Conservation (phyloP, 306 rosid genomes). For the Trichosanthes cucumerina region DNA sequence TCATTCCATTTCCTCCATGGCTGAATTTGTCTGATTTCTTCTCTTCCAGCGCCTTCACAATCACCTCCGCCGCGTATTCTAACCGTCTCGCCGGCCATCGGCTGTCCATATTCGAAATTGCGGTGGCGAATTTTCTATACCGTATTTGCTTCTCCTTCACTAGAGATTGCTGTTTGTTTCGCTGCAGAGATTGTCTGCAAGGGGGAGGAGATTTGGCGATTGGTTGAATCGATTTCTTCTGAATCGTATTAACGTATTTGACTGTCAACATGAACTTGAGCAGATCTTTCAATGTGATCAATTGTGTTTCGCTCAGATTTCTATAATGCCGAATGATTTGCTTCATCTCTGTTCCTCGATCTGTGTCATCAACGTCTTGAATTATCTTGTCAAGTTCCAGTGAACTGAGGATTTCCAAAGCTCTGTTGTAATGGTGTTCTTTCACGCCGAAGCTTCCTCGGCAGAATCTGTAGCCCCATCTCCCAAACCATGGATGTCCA, state of each 20-base stretch:
- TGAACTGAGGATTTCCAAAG: slow-evolving; percentile 48
- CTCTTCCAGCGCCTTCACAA: slow-evolving; percentile 67
- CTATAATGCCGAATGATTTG: slow-evolving; percentile 58
- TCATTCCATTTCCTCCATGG: slow-evolving; percentile 19
- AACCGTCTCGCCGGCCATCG: slow-evolving; percentile 79
- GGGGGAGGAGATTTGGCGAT: slow-evolving; percentile 19
- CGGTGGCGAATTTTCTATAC: slow-evolving; percentile 50
- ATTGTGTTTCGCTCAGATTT: slow-evolving; percentile 66
- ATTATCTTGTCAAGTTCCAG: slow-evolving; percentile 18
- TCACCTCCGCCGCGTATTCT: slow-evolving; percentile 26
- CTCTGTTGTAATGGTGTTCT: slow-evolving; percentile 34
- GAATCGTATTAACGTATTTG: slow-evolving; percentile 37
- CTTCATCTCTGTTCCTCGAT: slow-evolving; percentile 31
- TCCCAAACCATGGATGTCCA: slow-evolving; percentile 83
- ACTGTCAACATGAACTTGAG: slow-evolving; percentile 72
- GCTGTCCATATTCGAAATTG: slow-evolving; percentile 67
- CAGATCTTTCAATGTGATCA: slow-evolving; percentile 55
- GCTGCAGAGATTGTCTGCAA: slow-evolving; percentile 20
- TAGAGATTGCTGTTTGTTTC: slow-evolving; percentile 21
- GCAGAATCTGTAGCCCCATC: slow-evolving; percentile 73
- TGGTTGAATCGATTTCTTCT: slow-evolving; percentile 19
- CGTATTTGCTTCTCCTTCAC: slow-evolving; percentile 44
- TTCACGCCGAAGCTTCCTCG: slow-evolving; percentile 73
- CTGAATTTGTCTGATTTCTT: slow-evolving; percentile 34
- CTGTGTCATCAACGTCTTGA: slow-evolving; percentile 3